phyloP scores from a whole-genome alignment of 208 protist species.

The Leishmania mexicana region DNA sequence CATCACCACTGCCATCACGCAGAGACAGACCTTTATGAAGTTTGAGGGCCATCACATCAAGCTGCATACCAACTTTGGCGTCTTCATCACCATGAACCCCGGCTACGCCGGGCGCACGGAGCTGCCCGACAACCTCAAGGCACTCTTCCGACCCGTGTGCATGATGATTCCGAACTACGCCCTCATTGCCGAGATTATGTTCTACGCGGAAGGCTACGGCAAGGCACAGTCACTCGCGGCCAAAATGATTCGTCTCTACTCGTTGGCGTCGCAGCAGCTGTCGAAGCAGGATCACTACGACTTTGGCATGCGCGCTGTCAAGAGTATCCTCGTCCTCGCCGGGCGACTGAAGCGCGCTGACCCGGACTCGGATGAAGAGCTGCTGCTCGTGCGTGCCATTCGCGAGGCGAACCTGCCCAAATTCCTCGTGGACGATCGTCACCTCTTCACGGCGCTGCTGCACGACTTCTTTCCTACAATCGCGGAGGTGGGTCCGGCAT shows the following conservation, averaged over 20 bases:
- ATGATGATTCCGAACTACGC: slow-evolving; percentile 98
- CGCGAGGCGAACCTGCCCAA: slow-evolving; percentile 94
- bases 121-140: slow-evolving; percentile 97
- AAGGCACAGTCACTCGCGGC: slow-evolving; percentile 88
- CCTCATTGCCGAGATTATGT: slow-evolving; percentile 97
- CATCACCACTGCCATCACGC: slow-evolving; percentile 91
- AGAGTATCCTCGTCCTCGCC: slow-evolving; percentile 94
- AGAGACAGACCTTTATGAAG: slow-evolving; percentile 69
- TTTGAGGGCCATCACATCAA: slow-evolving; percentile 94
- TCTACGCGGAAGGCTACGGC: slow-evolving; percentile 96
- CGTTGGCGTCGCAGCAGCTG: slow-evolving; percentile 94
- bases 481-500: slow-evolving; percentile 33
- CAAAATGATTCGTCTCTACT: slow-evolving; percentile 97
- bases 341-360: slow-evolving; percentile 89
- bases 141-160: slow-evolving; percentile 95
- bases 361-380: slow-evolving; percentile 88
- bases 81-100: slow-evolving; percentile 98
- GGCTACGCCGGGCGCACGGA: slow-evolving; percentile 97
- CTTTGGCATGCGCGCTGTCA: slow-evolving; percentile 96
- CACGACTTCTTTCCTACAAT: slow-evolving; percentile 90
- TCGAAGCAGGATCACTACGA: slow-evolving; percentile 97
- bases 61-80: slow-evolving; percentile 92
- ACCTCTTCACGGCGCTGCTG: slow-evolving; percentile 91
- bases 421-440: slow-evolving; percentile 90
- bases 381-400: slow-evolving; percentile 91